phyloP scores from a whole-genome alignment of 106 monocot species.

The Dactylorhiza incarnata region DNA sequence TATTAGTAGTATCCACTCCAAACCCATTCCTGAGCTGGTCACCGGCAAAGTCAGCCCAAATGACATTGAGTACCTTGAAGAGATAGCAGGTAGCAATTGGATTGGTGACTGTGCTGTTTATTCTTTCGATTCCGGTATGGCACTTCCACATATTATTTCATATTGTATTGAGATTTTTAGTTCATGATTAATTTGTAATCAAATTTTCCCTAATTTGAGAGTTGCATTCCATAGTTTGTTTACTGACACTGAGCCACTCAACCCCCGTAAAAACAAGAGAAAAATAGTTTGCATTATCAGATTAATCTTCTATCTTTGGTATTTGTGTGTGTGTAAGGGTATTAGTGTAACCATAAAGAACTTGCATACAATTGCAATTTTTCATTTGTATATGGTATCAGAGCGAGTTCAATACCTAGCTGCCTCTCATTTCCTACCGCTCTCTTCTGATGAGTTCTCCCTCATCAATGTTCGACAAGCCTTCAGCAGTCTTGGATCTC shows the following conservation, averaged over 20 bases:
- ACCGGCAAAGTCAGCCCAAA: constrained; percentile 16
- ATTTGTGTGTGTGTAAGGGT: too few relatives aligned
- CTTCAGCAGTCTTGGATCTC: too few relatives aligned
- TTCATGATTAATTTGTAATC: background rate
- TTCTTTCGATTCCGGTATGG: constrained; percentile 29
- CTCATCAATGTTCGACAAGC: too few relatives aligned
- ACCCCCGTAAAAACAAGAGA: background rate
- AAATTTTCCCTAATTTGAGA: background rate
- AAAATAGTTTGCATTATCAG: background rate
- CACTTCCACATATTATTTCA: background rate
- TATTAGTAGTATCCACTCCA: constrained; percentile 3
- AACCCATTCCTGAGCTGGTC: constrained; percentile 2
- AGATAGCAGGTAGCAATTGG: constrained; percentile 31
- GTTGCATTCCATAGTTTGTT: background rate
- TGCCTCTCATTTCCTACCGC: too few relatives aligned
- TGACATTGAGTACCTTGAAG: constrained; percentile 29
- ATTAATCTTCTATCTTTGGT: background rate
- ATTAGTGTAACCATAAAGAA: too few relatives aligned
- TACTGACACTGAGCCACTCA: background rate
- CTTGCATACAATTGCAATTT: too few relatives aligned
- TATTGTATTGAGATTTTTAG: background rate
- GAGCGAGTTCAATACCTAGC: too few relatives aligned
- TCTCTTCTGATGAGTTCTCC: too few relatives aligned
- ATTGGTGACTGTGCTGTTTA: constrained; percentile 36
- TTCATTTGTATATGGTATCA: too few relatives aligned